Base-by-base conservation (phyloP, 768 basidiomycete genomes). In the Auriculariales sp. region DNA sequence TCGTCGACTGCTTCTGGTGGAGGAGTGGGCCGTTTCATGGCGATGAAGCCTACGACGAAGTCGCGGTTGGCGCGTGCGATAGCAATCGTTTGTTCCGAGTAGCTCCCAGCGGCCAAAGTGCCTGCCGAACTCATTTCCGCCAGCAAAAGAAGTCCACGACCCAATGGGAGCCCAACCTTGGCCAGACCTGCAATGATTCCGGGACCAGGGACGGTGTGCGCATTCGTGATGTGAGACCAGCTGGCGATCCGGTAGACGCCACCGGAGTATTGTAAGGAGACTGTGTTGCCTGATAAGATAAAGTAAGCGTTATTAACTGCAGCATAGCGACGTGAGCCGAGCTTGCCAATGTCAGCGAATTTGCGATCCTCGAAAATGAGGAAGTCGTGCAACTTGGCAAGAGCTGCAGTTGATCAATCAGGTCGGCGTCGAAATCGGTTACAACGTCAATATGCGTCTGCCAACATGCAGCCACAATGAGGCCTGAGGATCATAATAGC, bases 331-430 rank as follows among this genome's bases (percentile, higher is more conserved):
- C 9, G 34, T 17, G 17, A 5, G 29, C 22, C n/a, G 12, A 29
- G 57, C 75, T 58, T 54, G 92, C 94, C 94, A 48, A 99, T 98
- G 64, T 99, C 95, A 3, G 95, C 94, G 59, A 99, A 99, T 65
- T 99, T 99, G 55, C 95, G 74, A 69, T 99, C 95, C 68, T 98
- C 95, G 57, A 98, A 99, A 57, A 97, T 92, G 48, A 94, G 64
- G 68, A 98, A 99, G 59, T 95, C 89, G 54, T 95, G 79, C 61
- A 85, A 82, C 42, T 65, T 59, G 59, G 83, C 81, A 5, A 98
- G 76, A 30, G 71, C 70, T 52, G 73, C 34, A 99, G 71, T 36
- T 73, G 70, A 34, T 77, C 69, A 50, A 93, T 77, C 42, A 97
- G 65, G 5, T 72, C 73, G 9, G 68, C 64, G 39, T 91, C 78